These are phyloP conservation scores for Elasticomyces elasticus DNA, from an alignment of 495 filamentous ascomycete genomes.

Conservation along the genomic window DNA sequence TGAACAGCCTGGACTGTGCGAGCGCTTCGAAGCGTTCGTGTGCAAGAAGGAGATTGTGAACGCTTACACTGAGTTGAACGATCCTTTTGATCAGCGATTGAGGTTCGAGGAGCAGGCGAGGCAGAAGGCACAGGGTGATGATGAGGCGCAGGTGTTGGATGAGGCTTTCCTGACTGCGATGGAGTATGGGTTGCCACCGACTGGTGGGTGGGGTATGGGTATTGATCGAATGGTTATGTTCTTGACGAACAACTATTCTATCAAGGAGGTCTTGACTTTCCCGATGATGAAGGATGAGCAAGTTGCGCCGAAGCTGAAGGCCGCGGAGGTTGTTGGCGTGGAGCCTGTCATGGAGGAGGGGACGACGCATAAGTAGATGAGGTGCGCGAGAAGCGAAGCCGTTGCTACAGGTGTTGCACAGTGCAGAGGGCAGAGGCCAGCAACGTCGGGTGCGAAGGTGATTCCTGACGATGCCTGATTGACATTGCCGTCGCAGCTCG, in stretches of 20 bases:
- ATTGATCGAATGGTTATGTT: slow-evolving; percentile 98
- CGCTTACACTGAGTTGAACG: slow-evolving; percentile 96
- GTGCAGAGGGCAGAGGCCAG: too few relatives aligned
- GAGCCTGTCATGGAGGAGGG: slow-evolving; percentile 57
- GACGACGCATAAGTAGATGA: slow-evolving; percentile 33
- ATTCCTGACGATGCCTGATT: too few relatives aligned
- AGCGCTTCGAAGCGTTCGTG: slow-evolving; percentile 95
- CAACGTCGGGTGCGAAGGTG: too few relatives aligned
- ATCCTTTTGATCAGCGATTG: slow-evolving; percentile 86
- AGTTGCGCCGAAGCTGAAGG: slow-evolving; percentile 40
- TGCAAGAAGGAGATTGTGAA: slow-evolving; percentile 96
- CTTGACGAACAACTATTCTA: slow-evolving; percentile 86
- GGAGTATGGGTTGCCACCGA: slow-evolving; percentile 84
- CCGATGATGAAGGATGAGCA: slow-evolving; percentile 71
- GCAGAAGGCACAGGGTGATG: slow-evolving; percentile 93
- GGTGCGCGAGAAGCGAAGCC: too few relatives aligned
- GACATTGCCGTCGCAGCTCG: too few relatives aligned
- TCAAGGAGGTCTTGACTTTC: slow-evolving; percentile 95
- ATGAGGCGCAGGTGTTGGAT: slow-evolving; percentile 91
- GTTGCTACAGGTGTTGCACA: too few relatives aligned
- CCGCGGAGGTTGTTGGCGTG: slow-evolving; percentile 55
- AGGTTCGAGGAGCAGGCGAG: slow-evolving; percentile 93
- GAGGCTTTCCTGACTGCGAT: slow-evolving; percentile 82
- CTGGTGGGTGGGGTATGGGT: slow-evolving; percentile 94
- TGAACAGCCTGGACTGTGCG: slow-evolving; percentile 68